Base-by-base conservation (phyloP, 2,329 filamentous ascomycete species). In the Boeremia lycopersici region DNA sequence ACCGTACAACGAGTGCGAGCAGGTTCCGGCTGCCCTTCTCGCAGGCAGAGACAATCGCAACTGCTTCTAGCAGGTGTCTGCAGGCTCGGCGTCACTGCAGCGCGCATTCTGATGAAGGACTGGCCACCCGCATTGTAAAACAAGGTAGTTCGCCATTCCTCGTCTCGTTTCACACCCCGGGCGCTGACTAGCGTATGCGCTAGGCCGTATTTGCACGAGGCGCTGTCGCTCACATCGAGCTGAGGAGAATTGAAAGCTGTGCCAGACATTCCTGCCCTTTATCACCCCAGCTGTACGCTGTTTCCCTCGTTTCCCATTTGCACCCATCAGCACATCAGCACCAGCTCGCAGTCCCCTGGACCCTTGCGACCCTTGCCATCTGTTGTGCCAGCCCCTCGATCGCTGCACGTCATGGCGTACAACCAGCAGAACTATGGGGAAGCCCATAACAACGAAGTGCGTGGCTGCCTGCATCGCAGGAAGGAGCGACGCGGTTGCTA, bases 391-490 rank as follows among this genome's bases (percentile, higher is more conserved):
- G 63, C 58, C 60, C 57, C 61, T 59, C 56, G 62, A 63, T 55
- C 61, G 63, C 68, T 63, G 70, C 65, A 68, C 67, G 59, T 59
- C 68, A 75, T 75, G 73, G 72, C 72, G 49, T 73, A 74, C 72
- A 73, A 71, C 65, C 62, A 67, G 62, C 65, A 62, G 57, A 65
- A 62, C 59, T 74, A 75, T 58, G 71, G 71, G 47, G 74, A 75
- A 29, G 68, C 68, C 48, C 52, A 55, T 42, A 66, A 76, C 58
- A 64, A 69, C 53, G 69, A 68, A 57, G 72, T 72, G 64, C 45
- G 71, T 59, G 57, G 50, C 57, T 59, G 57, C 50, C 30, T 45
- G n/a, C 38, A 44, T 23, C 34, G 8, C 34, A 36, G 34, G 15
- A 36, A 19, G 34, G 34, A 17, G 23, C 48, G 42, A 39, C 33